Percentiles rank a stretch among this genome's conserved stretches.
Conservation (phyloP, 768 basidiomycete species). For the Aureoboletus auriporus region DNA sequence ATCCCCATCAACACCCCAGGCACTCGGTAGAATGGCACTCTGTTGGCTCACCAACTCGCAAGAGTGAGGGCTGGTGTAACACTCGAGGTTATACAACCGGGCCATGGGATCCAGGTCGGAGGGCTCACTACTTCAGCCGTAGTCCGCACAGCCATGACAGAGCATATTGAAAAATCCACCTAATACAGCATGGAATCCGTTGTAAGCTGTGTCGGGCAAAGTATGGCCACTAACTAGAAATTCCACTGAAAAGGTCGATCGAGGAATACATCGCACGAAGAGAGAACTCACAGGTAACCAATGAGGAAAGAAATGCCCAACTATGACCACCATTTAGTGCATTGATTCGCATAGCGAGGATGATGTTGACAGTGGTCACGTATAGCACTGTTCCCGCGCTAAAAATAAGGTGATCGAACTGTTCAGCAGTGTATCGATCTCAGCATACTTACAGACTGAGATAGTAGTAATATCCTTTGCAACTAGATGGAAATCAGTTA, state of each 20-base stretch:
- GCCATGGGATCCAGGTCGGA: slow-evolving; percentile 14
- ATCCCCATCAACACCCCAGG: background rate
- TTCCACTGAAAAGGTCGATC: slow-evolving; percentile 7
- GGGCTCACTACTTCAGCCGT: slow-evolving; percentile 9
- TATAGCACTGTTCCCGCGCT: slow-evolving; percentile 19
- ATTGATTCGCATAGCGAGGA: slow-evolving; percentile 17
- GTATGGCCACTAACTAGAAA: slow-evolving; percentile 10
- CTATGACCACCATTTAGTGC: slow-evolving; percentile 11
- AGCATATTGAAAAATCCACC: slow-evolving; percentile 16
- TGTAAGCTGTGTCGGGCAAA: background rate
- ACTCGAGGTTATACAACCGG: slow-evolving; percentile 10
- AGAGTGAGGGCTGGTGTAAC: slow-evolving; percentile 17
- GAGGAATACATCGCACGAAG: background rate
- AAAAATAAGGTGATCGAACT: background rate
- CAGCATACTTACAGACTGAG: slow-evolving; percentile 12
- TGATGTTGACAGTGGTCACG: slow-evolving; percentile 17
- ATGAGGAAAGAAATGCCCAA: slow-evolving; percentile 2
- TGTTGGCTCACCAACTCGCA: slow-evolving; percentile 16
- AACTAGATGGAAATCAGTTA: slow-evolving; percentile 4
- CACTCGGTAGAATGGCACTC: background rate
- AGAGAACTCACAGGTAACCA: slow-evolving; percentile 16
- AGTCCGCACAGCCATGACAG: slow-evolving; percentile 14
- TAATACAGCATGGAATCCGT: background rate
- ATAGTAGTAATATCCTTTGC: slow-evolving; percentile 22
- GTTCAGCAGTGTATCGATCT: background rate